These are phyloP conservation scores for Magnolia kwangsiensis DNA, from an alignment of 164 flowering plant species.

Conservation along the genomic window DNA sequence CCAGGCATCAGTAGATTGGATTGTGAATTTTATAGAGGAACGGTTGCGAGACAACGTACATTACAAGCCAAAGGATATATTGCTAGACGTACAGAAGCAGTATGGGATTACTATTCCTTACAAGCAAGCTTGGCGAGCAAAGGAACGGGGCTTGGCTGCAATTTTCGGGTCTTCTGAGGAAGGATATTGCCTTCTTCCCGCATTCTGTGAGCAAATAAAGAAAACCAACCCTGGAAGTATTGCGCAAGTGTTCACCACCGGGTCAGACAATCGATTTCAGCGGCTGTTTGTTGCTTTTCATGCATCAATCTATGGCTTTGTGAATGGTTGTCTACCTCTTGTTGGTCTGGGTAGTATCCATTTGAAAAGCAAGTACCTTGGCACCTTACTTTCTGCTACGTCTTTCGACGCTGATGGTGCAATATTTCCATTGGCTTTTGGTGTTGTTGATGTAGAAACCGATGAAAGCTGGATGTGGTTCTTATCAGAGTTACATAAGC, in stretches of 20 bases:
- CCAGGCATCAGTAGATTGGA: constrained; percentile 92
- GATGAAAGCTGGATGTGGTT: constrained; percentile 91
- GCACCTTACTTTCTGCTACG: constrained; percentile 70
- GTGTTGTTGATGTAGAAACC: constrained; percentile 69
- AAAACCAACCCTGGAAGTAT: constrained; percentile 68
- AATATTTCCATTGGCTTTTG: constrained; percentile 78
- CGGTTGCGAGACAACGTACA: constrained; percentile 59
- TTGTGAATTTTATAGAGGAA: constrained; percentile 67
- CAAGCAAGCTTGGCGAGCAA: constrained; percentile 95
- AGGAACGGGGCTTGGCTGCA: constrained; percentile 71
- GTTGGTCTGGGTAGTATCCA: constrained; percentile 59
- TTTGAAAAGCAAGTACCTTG: constrained; percentile 77
- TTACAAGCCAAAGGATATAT: constrained; percentile 87
- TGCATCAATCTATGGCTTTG: constrained; percentile 65
- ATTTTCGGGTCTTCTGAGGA: constrained; percentile 83
- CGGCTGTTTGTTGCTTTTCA: constrained; percentile 60
- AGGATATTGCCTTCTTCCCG: constrained; percentile 73
- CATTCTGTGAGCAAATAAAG: constrained; percentile 65
- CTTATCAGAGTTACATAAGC: constrained; percentile 56
- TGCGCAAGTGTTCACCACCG: constrained; percentile 57
- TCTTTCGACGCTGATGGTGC: constrained; percentile 77
- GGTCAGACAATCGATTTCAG: constrained; percentile 64
- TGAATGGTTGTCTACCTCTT: constrained; percentile 71
- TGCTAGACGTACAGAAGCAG: constrained; percentile 62
- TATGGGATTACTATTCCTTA: constrained; percentile 83